Evolutionary conservation across 2,329 filamentous ascomycete genomes (phyloP), one percentile per base, ranked within the genome.

Genomic region (Harringtonia lauricola): DNA sequence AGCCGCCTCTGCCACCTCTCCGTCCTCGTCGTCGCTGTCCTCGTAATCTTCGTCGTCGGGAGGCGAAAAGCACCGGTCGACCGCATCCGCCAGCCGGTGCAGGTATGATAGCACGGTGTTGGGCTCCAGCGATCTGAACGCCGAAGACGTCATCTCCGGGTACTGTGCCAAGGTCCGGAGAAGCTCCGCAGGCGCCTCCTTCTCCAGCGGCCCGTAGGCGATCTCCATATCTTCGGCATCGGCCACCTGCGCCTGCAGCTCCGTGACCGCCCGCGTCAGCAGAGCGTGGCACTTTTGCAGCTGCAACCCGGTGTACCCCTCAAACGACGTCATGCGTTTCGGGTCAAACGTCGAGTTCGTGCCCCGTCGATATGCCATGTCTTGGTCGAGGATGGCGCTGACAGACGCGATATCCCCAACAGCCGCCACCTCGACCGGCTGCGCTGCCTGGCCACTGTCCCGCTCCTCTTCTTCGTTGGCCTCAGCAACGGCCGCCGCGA

Each of bases 351-450:
- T 68, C 61, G 83, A 65, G 49, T 64, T 59, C 49, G 64, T 60
- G 46, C 59, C 55, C 37, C 55, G 44, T 68, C 83, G 84, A 53
- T 79, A 79, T 53, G 71, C 74, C 76, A 85, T 82, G 55, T 84
- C 81, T 57, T 85, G 80, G 2, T 84, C 79, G 74, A 85, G 82
- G 57, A 86, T 75, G 58, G 85, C 80, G 15, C 81, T 78, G 3
- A 46, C 37, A n/a, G 44, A 30, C 3, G 40, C 30, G 2, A 30
- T 41, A 26, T 46, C 40, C 18, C 40, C 44, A 24, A 46, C 18
- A 7, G 17, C n/a, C 5, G 18, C 36, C 2, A 42, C 22, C 3
- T 22, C 13, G 15, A 19, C 21, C 9, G 35, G 19, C 22, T 22
- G 24, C 14, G 28, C 15, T 10, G 30, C n/a, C 3, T 15, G n/a